These are phyloP conservation scores for Komagataella mondaviorum DNA, from an alignment of 805 yeast species.

Conservation along the genomic window DNA sequence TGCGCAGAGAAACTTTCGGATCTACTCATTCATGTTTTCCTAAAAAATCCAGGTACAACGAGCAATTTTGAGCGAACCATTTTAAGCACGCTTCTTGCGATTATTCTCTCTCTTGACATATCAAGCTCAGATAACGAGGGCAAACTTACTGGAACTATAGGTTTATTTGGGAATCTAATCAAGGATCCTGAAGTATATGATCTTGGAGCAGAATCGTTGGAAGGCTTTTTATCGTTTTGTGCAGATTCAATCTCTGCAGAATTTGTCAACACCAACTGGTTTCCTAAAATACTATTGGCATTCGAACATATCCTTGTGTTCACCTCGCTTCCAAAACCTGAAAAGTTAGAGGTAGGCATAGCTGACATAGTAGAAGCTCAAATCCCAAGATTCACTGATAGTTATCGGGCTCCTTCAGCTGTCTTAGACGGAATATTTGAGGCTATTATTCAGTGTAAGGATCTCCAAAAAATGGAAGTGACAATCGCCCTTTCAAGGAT, in stretches of 20 bases:
- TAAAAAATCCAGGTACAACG: slow-evolving; percentile 16
- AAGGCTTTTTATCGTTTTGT: slow-evolving; percentile 22
- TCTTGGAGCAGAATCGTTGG: slow-evolving; percentile 18
- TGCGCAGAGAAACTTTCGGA: slow-evolving; percentile 21
- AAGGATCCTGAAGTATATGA: slow-evolving; percentile 23
- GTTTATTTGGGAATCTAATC: slow-evolving; percentile 27
- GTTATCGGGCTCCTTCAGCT: slow-evolving; percentile 9
- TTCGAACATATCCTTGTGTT: slow-evolving; percentile 41
- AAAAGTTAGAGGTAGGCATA: slow-evolving; percentile 17
- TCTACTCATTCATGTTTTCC: slow-evolving; percentile 21
- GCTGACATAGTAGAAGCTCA: not conserved
- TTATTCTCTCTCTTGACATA: slow-evolving; percentile 20
- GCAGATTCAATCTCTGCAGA: slow-evolving; percentile 21
- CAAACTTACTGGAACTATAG: slow-evolving; percentile 24
- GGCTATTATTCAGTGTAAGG: slow-evolving; percentile 24
- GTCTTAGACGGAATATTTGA: slow-evolving; percentile 24
- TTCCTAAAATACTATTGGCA: slow-evolving; percentile 40
- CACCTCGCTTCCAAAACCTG: slow-evolving; percentile 37
- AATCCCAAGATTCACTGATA: slow-evolving; percentile 6
- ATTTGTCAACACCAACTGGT: slow-evolving; percentile 36
- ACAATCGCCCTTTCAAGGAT: slow-evolving; percentile 44
- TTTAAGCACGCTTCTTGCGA: slow-evolving; percentile 21
- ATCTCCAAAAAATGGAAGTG: slow-evolving; percentile 26
- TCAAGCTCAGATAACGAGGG: slow-evolving; percentile 9
- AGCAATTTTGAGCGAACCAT: slow-evolving; percentile 21